Evolutionary conservation across 2,329 filamentous ascomycete genomes (phyloP).

Genomic region (Cercospora canescens): DNA sequence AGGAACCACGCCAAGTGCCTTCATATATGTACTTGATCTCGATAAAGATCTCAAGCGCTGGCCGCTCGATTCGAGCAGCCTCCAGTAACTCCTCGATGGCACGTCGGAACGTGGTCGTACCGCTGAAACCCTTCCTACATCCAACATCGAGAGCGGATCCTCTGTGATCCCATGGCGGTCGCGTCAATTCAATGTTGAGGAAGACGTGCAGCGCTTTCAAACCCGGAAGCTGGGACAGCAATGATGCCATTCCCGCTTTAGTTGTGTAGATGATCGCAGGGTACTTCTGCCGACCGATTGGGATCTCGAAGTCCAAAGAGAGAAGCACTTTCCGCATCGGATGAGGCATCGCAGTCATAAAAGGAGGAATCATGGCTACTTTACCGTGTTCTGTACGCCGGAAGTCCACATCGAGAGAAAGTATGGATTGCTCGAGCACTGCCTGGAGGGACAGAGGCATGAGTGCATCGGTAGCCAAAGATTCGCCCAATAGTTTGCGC

Average conservation of each 20-base stretch:
- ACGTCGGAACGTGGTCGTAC: constrained; percentile 13
- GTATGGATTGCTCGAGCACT: constrained; percentile 14
- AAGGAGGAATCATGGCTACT: constrained; percentile 7
- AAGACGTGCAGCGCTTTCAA: constrained; percentile 13
- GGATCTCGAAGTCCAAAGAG: constrained; percentile 12
- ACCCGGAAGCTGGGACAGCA: constrained; percentile 13
- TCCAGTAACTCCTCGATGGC: constrained; percentile 16
- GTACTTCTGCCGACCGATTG: constrained; percentile 17
- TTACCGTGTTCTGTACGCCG: constrained; percentile 8
- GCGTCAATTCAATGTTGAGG: constrained; percentile 12
- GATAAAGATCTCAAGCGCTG: constrained; percentile 5
- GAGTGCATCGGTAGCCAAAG: neutral
- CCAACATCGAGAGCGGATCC: constrained; percentile 8
- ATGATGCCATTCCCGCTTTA: constrained; percentile 16
- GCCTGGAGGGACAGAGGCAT: constrained; percentile 13
- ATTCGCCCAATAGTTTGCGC: constrained; percentile 9
- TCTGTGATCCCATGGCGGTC: constrained; percentile 15
- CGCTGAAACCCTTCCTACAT: constrained; percentile 20
- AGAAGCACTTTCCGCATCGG: constrained; percentile 11
- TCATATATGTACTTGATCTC: constrained; percentile 17
- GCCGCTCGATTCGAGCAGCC: constrained; percentile 3
- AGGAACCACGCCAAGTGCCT: constrained; percentile 15
- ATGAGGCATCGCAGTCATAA: constrained; percentile 4
- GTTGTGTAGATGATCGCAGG: constrained; percentile 14
- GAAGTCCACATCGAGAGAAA: constrained; percentile 11